These are phyloP conservation scores for Gomphus bonarii DNA, from an alignment of 1,284 basidiomycete species.

Conservation along the genomic window DNA sequence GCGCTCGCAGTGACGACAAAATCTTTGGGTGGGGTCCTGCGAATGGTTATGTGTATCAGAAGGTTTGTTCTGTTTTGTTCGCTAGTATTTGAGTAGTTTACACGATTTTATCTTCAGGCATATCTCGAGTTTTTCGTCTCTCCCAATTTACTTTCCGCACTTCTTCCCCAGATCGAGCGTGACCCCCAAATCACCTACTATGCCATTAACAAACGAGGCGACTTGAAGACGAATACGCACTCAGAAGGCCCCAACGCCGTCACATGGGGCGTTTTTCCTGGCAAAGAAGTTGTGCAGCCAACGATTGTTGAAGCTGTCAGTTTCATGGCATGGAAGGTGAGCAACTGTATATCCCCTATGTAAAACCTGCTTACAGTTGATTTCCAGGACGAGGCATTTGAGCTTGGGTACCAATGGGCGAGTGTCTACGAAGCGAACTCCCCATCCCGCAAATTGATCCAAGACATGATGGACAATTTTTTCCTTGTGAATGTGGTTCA, in stretches of 20 bases:
- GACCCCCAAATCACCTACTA: conserved; percentile 94
- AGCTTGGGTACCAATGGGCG: conserved; percentile 92
- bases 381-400: conserved; percentile 87
- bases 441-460: conserved; percentile 67
- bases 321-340: conserved; percentile 94
- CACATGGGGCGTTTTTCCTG: conserved; percentile 99
- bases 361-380: neutral
- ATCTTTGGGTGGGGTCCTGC: conserved; percentile 91
- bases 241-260: conserved; percentile 95
- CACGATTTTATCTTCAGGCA: conserved; percentile 42
- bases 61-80: conserved; percentile 37
- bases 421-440: conserved; percentile 77
- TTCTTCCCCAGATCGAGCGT: conserved; percentile 80
- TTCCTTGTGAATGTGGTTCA: conserved; percentile 97
- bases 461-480: conserved; percentile 68
- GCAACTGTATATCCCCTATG: conserved; percentile 14
- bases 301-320: conserved; percentile 97
- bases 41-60: conserved; percentile 96
- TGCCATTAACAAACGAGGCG: conserved; percentile 87
- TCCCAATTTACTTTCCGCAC: conserved; percentile 60
- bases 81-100: conserved; percentile 2
- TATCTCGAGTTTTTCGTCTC: conserved; percentile 96
- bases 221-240: conserved; percentile 86
- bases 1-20: conserved; percentile 77
- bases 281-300: conserved; percentile 95